Base-by-base conservation (phyloP, 176 grass and related monocot genomes). In the Cenchrus purpureus region DNA sequence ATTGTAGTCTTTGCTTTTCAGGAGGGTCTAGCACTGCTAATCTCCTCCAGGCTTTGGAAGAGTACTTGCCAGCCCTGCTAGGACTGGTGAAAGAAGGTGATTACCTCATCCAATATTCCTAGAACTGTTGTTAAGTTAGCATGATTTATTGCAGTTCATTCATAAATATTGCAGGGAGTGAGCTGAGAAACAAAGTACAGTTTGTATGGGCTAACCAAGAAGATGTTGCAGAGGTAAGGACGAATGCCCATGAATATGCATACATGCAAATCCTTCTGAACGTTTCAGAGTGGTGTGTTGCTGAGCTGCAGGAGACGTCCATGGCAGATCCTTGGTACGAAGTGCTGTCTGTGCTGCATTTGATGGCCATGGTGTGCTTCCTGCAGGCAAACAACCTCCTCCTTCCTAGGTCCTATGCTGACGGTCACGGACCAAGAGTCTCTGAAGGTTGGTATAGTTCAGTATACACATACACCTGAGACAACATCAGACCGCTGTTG, bases 321-420 rank as follows among this genome's bases (percentile, higher is more conserved):
- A 93, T 96, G 78, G 13, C 87, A 59, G 90, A 96, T 84, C 84
- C 89, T 89, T 96, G 94, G 94, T 96, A 96, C 37, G 94, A 96
- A 81, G 89, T 91, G 65, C 34, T 96, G 37, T 93, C 91, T 51
- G 91, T 93, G 71, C 86, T 96, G 78, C 91, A 96, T 72, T 86
- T 96, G 72, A 93, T 96, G 89, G 83, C 91, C 75, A 83, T 93
- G 86, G 75, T 95, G 79, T 95, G 88, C 80, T 88, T 93, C 77
- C 82, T 82, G 28, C 91, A 91, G 74, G 94, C 86, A 13, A 96
- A 96, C 55, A 81, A 59, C 42, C 69, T 96, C 61, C 91, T 96
- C 64, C 86, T 93, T 68, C 89, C 94, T 74, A 91, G 86, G 86
- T 84, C 87, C 58, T 91, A 92, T 63, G 79, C 67, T 29, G 94